A percentile compares a stretch with the other conserved stretches of the same genome.
Evolutionary conservation across 176 grass and related monocot genomes (phyloP).

Genomic region (Rhynchospora breviuscula): DNA sequence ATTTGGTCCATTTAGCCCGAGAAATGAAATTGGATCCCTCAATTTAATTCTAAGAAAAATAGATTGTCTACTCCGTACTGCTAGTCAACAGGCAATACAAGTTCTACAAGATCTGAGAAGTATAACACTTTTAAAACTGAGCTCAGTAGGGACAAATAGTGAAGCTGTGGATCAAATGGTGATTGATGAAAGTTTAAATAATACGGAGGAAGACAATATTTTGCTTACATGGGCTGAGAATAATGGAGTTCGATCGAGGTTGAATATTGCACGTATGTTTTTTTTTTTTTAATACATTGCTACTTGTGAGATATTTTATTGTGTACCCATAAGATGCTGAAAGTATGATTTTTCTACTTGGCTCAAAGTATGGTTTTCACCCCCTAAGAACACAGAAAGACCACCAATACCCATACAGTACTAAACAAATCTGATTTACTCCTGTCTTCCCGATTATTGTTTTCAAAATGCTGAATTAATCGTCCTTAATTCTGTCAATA

Average conservation of each 20-base stretch:
- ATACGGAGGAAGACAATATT: slow-evolving; percentile 53
- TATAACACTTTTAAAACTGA: slow-evolving; percentile 39
- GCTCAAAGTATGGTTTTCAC: background rate
- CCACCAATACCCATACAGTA: background rate
- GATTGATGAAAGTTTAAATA: slow-evolving; percentile 29
- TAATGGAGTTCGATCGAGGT: slow-evolving; percentile 73
- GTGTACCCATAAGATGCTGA: background rate
- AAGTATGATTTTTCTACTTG: too few relatives aligned
- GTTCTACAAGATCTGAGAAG: slow-evolving; percentile 41
- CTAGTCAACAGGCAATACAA: slow-evolving; percentile 28
- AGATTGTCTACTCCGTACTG: slow-evolving; percentile 32
- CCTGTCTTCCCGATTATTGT: background rate
- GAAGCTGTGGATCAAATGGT: slow-evolving; percentile 27
- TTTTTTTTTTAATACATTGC: background rate
- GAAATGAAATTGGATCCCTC: slow-evolving; percentile 85
- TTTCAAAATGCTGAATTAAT: background rate
- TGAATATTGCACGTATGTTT: slow-evolving; percentile 73
- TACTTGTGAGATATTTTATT: background rate
- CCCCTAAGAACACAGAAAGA: background rate
- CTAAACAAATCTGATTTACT: background rate
- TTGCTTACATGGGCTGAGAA: slow-evolving; percentile 68
- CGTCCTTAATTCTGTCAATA: background rate
- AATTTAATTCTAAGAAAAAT: slow-evolving; percentile 48
- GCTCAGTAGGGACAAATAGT: slow-evolving; percentile 27
- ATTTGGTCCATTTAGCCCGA: slow-evolving; percentile 59